Percentiles rank a stretch among this genome's conserved stretches.
Conservation (phyloP, 371 early-diverging fungal genomes). For the Mucor mucedo region DNA sequence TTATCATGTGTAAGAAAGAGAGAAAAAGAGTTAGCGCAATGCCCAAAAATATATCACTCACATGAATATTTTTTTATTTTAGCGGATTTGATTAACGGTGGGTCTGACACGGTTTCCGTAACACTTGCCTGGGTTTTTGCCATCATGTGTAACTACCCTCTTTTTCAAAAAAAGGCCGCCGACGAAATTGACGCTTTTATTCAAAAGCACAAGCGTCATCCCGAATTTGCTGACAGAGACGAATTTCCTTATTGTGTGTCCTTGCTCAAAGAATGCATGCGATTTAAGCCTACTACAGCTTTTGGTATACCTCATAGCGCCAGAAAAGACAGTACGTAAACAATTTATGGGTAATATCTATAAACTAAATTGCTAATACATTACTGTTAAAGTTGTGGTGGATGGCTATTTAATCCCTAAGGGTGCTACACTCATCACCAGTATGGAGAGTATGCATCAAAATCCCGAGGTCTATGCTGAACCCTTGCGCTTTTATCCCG, state of each 20-base stretch:
- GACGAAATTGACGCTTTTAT: slow-evolving; percentile 23
- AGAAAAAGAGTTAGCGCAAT: not conserved
- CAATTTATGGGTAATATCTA: not conserved
- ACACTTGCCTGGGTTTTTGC: slow-evolving; percentile 23
- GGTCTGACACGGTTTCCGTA: slow-evolving; percentile 20
- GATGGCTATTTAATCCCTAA: slow-evolving; percentile 20
- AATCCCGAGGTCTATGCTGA: slow-evolving; percentile 13
- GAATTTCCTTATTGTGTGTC: slow-evolving; percentile 15
- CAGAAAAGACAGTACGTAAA: slow-evolving; percentile 16
- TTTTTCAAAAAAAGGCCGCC: slow-evolving; percentile 15
- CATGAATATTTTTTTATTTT: not conserved
- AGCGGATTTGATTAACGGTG: slow-evolving; percentile 26
- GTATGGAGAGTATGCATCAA: slow-evolving; percentile 21
- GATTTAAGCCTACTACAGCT: slow-evolving; percentile 13
- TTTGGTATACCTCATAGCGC: slow-evolving; percentile 23
- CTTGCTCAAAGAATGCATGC: slow-evolving; percentile 20
- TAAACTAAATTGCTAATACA: not conserved
- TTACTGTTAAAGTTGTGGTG: not conserved
- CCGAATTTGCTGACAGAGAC: slow-evolving; percentile 16
- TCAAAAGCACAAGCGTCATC: slow-evolving; percentile 5
- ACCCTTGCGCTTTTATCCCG: slow-evolving; percentile 20
- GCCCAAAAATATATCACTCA: not conserved
- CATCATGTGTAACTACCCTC: slow-evolving; percentile 14
- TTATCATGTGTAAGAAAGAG: slow-evolving; percentile 5
- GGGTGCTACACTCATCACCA: slow-evolving; percentile 1